phyloP scores from a whole-genome alignment of 2,329 filamentous ascomycete genomes.

The Aspergillus luchuensis region DNA sequence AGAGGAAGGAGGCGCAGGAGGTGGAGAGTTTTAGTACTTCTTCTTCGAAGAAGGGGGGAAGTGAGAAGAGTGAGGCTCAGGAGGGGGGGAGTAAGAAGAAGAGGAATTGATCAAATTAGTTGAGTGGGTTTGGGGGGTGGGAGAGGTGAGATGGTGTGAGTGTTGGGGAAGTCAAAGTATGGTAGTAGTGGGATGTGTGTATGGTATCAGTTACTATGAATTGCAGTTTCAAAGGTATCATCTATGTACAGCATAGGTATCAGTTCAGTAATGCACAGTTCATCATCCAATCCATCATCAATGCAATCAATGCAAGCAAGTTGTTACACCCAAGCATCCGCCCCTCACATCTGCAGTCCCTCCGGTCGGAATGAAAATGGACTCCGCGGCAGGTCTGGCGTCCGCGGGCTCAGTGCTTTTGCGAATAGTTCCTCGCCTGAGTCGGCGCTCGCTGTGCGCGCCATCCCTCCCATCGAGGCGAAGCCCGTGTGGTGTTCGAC shows the following conservation, averaged over 20 bases:
- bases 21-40: conserved; percentile 56
- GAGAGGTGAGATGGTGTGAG: too few relatives aligned
- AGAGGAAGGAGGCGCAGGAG: conserved; percentile 87
- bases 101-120: not conserved
- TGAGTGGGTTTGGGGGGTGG: too few relatives aligned
- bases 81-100: conserved; percentile 37
- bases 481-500: conserved; percentile 28
- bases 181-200: conserved; percentile 7
- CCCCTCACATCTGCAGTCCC: conserved; percentile 19
- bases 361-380: conserved; percentile 68
- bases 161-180: not conserved
- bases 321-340: not conserved
- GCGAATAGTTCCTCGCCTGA: conserved; percentile 83
- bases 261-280: not conserved
- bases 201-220: not conserved
- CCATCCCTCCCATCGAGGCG: conserved; percentile 36
- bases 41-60: conserved; percentile 42
- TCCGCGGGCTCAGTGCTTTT: conserved; percentile 80
- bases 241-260: not conserved
- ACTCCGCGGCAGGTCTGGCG: conserved; percentile 81
- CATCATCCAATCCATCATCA: too few relatives aligned
- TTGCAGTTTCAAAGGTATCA: not conserved
- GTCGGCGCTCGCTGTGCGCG: conserved; percentile 46
- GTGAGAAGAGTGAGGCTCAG: not conserved
- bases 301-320: too few relatives aligned